Percentiles rank a stretch among this genome's conserved stretches.
phyloP scores from a whole-genome alignment of 768 basidiomycete species.

The Trametopsis cervina region DNA sequence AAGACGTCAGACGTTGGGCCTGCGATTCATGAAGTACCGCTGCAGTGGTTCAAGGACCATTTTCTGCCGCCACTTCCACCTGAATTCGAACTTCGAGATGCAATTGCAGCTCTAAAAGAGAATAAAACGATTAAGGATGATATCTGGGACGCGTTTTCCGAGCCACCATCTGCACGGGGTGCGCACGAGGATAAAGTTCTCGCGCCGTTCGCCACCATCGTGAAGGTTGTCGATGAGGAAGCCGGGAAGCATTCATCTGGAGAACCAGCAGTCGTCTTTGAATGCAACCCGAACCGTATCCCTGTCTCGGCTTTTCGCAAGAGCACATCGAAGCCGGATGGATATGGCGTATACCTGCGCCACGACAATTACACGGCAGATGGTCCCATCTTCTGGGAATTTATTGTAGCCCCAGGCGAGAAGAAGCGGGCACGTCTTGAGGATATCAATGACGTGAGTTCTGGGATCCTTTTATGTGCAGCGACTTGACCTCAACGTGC shows the following conservation, averaged over 20 bases:
- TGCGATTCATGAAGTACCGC: neutral
- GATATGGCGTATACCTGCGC: neutral
- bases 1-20: neutral
- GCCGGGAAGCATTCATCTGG: neutral
- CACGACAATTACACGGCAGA: neutral
- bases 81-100: neutral
- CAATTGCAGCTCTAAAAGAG: neutral
- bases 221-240: neutral
- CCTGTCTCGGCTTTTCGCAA: neutral
- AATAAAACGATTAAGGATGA: neutral
- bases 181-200: neutral
- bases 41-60: neutral
- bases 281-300: neutral
- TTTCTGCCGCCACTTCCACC: neutral
- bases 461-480: no score
- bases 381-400: neutral
- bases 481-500: no score
- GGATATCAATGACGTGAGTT: neutral
- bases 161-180: neutral
- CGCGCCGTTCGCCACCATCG: neutral
- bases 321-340: constrained; percentile 1
- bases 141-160: neutral
- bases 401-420: neutral
- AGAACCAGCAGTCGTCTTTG: neutral
- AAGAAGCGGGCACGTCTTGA: neutral